These are phyloP conservation scores for Lobosporangium transversale DNA, from an alignment of 192 early-diverging fungal genomes.

Conservation along the genomic window DNA sequence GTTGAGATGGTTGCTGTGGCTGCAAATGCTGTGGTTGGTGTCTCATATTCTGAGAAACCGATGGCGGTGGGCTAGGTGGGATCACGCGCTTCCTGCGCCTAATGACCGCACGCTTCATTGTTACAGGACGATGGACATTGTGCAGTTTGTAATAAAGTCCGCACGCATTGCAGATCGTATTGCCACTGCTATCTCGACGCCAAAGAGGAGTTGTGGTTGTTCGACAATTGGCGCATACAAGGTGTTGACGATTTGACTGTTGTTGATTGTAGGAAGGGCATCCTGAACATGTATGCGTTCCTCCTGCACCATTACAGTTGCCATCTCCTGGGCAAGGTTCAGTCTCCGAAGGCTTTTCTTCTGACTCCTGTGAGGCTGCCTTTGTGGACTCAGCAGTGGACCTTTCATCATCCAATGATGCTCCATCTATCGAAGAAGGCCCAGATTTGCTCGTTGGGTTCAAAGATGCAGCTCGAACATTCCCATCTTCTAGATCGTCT, in stretches of 20 bases:
- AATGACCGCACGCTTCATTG: constrained; percentile 80
- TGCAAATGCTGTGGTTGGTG: constrained; percentile 19
- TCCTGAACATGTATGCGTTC: constrained; percentile 71
- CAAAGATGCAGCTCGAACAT: constrained; percentile 56
- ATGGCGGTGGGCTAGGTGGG: constrained; percentile 39
- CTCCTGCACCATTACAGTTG: constrained; percentile 78
- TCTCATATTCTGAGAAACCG: constrained; percentile 20
- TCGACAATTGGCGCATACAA: constrained; percentile 77
- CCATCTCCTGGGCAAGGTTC: constrained; percentile 77
- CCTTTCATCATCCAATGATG: neutral
- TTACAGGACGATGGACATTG: constrained; percentile 82
- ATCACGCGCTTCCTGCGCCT: constrained; percentile 75
- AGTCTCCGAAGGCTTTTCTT: neutral
- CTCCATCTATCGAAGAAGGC: neutral
- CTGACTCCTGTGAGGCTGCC: neutral
- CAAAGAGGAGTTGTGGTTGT: constrained; percentile 85
- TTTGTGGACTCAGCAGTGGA: constrained; percentile 5
- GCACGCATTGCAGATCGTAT: constrained; percentile 87
- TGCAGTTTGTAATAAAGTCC: constrained; percentile 92
- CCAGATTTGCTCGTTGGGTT: neutral
- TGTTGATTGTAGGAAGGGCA: constrained; percentile 80
- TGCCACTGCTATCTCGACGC: constrained; percentile 76
- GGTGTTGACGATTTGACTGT: constrained; percentile 59
- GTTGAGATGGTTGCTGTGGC: constrained; percentile 14
- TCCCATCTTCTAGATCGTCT: constrained; percentile 69